Evolutionary conservation across 352 stramenopile species (phyloP), one percentile per base, ranked within the genome.

Genomic region (Phytopythium mirpurense): DNA sequence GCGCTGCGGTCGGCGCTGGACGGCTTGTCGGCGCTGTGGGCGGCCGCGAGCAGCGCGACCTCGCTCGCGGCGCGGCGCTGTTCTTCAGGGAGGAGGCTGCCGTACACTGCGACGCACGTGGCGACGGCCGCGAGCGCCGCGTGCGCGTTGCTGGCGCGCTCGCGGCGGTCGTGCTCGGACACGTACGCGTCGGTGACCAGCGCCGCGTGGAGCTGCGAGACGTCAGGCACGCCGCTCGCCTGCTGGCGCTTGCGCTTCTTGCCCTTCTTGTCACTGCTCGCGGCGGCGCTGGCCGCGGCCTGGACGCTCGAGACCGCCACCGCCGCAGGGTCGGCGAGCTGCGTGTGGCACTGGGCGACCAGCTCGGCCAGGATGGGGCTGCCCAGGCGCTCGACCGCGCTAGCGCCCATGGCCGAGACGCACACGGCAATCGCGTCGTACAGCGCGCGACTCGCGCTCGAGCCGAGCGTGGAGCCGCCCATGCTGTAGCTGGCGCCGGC

Each of bases 181-280:
- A 90, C 60, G 56, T 86, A 91, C 47, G 56, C 60, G 23, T 68
- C 19, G n/a, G 38, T 65, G 14, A 63, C 26, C 27, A 64, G 57
- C 15, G 29, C 43, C 2, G 43, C 52, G 10, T 70, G 65, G 18
- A 86, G 70, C 47, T 79, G 68, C 27, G 78, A 73, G 12, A 83
- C 49, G 23, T 82, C 64, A 2, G 46, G 46, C 32, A 40, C 19
- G 26, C 43, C 31, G 26, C 43, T 50, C 21, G 67, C 74, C 26
- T 74, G 67, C 51, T 88, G 76, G 34, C 83, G 83, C 67, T 91
- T 91, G 47, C 83, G 81, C 63, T 94, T 94, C 67, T 94, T 94
- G 58, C 76, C 83, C 57, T 91, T 93, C 24, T 44, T 66, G 45
- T 54, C 52, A 19, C 40, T 53, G 3, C 63, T 56, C 42, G 68